Evolutionary conservation across 2,329 filamentous ascomycete genomes (phyloP), one percentile per base, ranked within the genome.

Genomic region (Neonectria sp.): DNA sequence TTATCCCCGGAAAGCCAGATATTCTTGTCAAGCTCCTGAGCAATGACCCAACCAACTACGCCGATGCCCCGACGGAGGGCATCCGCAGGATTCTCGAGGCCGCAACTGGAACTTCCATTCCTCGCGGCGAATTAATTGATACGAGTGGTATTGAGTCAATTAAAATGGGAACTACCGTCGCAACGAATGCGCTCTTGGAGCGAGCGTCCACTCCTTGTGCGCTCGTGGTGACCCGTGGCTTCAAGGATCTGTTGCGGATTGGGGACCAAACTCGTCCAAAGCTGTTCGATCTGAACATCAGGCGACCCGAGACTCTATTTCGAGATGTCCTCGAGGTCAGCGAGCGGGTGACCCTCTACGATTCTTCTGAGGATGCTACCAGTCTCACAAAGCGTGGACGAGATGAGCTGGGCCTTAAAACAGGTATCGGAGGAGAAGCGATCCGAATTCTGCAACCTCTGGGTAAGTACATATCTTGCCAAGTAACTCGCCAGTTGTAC

Each of bases 231-330:
- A 93, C 90, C 2, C 90, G 88, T 68, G 92, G 92, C 0, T 93
- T 63, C 48, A 63, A 90, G 71, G 94, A 97, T 79, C 95, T 93
- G 74, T 84, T 97, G 24, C 87, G 91, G 60, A 97, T 97, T 78
- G 95, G 95, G 13, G 97, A 97, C 79, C 95, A 97, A 83, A 93
- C 91, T n/a, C 86, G 95, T 48, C 95, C 95, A 15, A 91, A 91
- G 77, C 96, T 98, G 73, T 97, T 97, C 75, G 94, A 97, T 77
- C 84, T 97, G 51, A 93, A 92, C n/a, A 97, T 97, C 72, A 86
- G 88, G 72, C 94, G 95, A 77, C 94, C 95, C 0, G 51, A 93
- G 95, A 72, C 92, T 96, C 11, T 84, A 97, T 13, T 97, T 97
- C 79, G 90, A 93, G 77, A 86, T 85, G 53, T 97, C 0, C 85